Evolutionary conservation across 345 rosid species (phyloP).

Genomic region (Eucalyptus coolabah): DNA sequence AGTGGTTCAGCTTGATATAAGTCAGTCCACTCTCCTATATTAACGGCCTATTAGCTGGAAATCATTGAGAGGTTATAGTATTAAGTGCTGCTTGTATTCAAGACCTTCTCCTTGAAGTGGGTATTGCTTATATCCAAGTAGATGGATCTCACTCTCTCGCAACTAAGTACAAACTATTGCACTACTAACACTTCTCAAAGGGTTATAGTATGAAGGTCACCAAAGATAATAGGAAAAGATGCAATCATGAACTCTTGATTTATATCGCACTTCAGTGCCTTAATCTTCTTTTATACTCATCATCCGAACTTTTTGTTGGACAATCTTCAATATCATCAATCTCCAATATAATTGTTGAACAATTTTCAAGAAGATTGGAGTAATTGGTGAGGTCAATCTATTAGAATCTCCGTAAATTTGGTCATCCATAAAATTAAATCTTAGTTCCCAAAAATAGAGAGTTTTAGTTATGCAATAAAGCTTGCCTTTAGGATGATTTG

Average conservation of each 20-base stretch:
- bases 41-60: not conserved
- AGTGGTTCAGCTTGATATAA: not conserved
- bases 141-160: not conserved
- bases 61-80: not conserved
- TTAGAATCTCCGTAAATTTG: not conserved
- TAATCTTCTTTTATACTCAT: not conserved
- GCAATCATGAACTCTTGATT: not conserved
- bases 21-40: not conserved
- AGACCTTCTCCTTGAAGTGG: not conserved
- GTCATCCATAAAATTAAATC: not conserved
- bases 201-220: not conserved
- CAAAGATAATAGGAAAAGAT: not conserved
- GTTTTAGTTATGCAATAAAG: no score
- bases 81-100: not conserved
- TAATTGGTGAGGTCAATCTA: rapidly evolving
- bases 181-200: not conserved
- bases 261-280: not conserved
- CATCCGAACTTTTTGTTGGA: not conserved
- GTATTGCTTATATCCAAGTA: not conserved
- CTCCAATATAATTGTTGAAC: not conserved
- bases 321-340: not conserved
- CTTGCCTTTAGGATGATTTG: no score
- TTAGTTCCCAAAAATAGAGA: not conserved
- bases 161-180: not conserved
- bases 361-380: not conserved